Evolutionary conservation across 805 yeast genomes (phyloP).

Genomic region (Starmerella lactis-condensi): DNA sequence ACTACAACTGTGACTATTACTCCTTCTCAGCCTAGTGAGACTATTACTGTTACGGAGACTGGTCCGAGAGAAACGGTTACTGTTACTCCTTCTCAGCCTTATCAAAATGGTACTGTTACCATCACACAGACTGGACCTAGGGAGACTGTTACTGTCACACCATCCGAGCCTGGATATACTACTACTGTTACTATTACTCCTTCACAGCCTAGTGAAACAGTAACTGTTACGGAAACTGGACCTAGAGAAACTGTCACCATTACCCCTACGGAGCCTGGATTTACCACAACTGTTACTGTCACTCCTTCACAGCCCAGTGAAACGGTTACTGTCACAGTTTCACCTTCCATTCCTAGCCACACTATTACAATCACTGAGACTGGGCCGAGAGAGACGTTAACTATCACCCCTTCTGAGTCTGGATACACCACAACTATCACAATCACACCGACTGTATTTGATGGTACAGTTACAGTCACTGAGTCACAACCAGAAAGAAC

Average conservation of each 20-base stretch:
- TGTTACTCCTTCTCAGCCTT: neutral
- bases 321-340: constrained; percentile 6
- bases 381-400: constrained; percentile 3
- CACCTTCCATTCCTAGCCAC: constrained; percentile 1
- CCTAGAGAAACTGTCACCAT: constrained; percentile 3
- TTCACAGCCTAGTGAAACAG: constrained; percentile 8
- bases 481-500: constrained; percentile 4
- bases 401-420: constrained; percentile 10
- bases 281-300: constrained; percentile 6
- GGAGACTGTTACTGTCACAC: constrained; percentile 7
- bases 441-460: constrained; percentile 2
- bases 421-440: constrained; percentile 6
- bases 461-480: constrained; percentile 11
- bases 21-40: constrained; percentile 2
- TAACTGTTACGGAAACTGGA: constrained; percentile 14
- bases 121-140: constrained; percentile 13
- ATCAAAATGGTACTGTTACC: constrained; percentile 3
- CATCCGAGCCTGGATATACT: constrained; percentile 14
- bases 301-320: constrained; percentile 9
- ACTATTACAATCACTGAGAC: constrained; percentile 13
- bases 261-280: constrained; percentile 11
- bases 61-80: neutral
- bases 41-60: constrained; percentile 2
- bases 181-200: constrained; percentile 7
- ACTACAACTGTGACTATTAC: neutral